Evolutionary conservation across 2,329 filamentous ascomycete species (phyloP).

Genomic region (Onygenales sp.): DNA sequence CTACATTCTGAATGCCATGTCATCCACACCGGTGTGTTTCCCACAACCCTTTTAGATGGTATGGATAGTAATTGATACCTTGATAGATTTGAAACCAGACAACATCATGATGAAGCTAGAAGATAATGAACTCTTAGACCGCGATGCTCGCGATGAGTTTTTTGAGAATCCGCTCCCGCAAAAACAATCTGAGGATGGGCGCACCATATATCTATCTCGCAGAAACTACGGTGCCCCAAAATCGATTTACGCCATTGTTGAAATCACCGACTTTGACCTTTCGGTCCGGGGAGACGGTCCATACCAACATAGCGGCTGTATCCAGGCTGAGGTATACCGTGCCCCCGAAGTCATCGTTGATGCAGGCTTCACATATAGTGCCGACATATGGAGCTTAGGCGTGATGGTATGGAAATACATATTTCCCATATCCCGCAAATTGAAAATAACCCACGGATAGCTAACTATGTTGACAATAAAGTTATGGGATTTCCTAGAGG

Average conservation of each 20-base stretch:
- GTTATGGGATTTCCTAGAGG: constrained; percentile 25
- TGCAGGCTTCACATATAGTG: constrained; percentile 25
- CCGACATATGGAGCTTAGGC: constrained; percentile 30
- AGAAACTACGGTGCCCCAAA: constrained; percentile 20
- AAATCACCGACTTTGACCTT: constrained; percentile 27
- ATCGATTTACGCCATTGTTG: constrained; percentile 15
- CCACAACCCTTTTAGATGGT: background rate
- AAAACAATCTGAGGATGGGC: constrained; percentile 19
- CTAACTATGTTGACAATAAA: background rate
- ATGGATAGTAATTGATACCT: constrained; percentile 3
- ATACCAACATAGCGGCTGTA: constrained; percentile 26
- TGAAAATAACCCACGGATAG: constrained; percentile 16
- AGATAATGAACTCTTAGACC: constrained; percentile 16
- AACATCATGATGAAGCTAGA: constrained; percentile 31
- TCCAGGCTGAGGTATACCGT: constrained; percentile 34
- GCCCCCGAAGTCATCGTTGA: constrained; percentile 28
- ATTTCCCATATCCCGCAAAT: background rate
- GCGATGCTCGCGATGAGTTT: constrained; percentile 18
- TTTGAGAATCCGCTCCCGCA: constrained; percentile 20
- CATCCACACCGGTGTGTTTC: constrained; percentile 32
- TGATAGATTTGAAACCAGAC: constrained; percentile 32
- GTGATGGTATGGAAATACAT: constrained; percentile 19
- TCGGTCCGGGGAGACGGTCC: constrained; percentile 22
- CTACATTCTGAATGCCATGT: constrained; percentile 34
- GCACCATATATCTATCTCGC: constrained; percentile 24